These are phyloP conservation scores for Sarcodon sp. DNA, from an alignment of 768 basidiomycete species.

Conservation along the genomic window DNA sequence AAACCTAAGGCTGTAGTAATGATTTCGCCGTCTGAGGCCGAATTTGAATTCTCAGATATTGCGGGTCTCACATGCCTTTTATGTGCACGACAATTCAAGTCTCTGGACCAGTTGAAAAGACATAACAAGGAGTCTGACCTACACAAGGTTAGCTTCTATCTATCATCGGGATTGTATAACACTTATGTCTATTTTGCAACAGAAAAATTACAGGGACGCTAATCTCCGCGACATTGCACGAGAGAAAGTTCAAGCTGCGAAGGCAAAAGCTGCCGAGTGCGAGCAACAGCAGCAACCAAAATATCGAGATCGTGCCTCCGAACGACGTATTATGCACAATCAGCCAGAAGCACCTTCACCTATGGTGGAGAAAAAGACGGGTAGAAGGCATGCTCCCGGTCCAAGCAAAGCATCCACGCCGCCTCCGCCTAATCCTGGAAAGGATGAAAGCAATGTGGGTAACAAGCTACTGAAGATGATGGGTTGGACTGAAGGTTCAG, in stretches of 20 bases:
- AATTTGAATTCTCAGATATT: constrained; percentile 78
- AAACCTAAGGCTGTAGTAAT: constrained; percentile 6
- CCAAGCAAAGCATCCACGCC: constrained; percentile 49
- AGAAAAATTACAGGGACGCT: constrained; percentile 81
- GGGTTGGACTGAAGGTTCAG: constrained; percentile 92
- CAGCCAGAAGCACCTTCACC: constrained; percentile 79
- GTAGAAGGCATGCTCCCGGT: constrained; percentile 43
- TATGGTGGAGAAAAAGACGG: constrained; percentile 6
- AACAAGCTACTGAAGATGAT: constrained; percentile 94
- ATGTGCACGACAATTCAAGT: constrained; percentile 90
- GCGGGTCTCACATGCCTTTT: constrained; percentile 71
- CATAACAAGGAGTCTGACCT: constrained; percentile 92
- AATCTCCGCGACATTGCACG: constrained; percentile 62
- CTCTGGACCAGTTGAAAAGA: constrained; percentile 68
- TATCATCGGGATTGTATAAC: background rate
- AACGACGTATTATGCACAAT: constrained; percentile 82
- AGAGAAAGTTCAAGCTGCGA: constrained; percentile 41
- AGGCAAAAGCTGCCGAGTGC: constrained; percentile 22
- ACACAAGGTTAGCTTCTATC: constrained; percentile 64
- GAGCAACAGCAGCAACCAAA: constrained; percentile 41
- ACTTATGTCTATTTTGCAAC: constrained; percentile 6
- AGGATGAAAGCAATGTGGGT: constrained; percentile 81
- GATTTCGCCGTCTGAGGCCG: constrained; percentile 30
- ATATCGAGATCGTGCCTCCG: constrained; percentile 92
- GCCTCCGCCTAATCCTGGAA: constrained; percentile 56